phyloP scores from a whole-genome alignment of 2,329 filamentous ascomycete genomes.

The Monosporascus sp. region DNA sequence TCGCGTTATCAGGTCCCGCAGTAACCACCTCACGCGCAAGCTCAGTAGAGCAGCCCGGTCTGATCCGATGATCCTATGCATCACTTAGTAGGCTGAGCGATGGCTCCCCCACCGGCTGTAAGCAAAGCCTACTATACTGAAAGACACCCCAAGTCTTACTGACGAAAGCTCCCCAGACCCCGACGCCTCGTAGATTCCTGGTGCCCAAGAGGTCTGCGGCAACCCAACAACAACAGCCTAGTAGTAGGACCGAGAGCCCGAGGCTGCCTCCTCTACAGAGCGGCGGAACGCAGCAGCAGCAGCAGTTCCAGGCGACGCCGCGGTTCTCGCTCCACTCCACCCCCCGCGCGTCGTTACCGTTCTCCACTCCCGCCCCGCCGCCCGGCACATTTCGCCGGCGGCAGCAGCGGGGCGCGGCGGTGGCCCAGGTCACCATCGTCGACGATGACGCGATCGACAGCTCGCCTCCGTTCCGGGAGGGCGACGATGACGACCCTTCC shows the following conservation, averaged over 20 bases:
- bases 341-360: constrained; percentile 10
- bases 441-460: constrained; percentile 19
- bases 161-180: constrained; percentile 15
- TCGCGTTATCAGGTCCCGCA: too few relatives aligned
- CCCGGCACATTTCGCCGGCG: neutral
- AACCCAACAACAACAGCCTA: neutral
- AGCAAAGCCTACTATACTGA: neutral
- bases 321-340: constrained; percentile 27
- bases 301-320: constrained; percentile 28
- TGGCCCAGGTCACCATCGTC: neutral
- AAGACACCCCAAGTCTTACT: neutral
- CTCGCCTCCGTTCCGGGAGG: constrained; percentile 16
- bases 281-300: constrained; percentile 7
- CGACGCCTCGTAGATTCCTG: constrained; percentile 26
- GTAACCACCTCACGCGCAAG: too few relatives aligned
- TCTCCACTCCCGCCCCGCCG: constrained; percentile 11
- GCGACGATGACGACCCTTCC: constrained; percentile 2
- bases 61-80: neutral
- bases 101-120: constrained; percentile 1
- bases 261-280: constrained; percentile 12
- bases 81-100: neutral
- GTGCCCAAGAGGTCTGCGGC: constrained; percentile 23
- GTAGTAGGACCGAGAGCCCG: constrained; percentile 18
- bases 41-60: too few relatives aligned
- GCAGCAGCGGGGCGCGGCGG: neutral